These are phyloP conservation scores for Mucor lusitanicus DNA, from an alignment of 371 early-diverging fungal species.

Conservation along the genomic window DNA sequence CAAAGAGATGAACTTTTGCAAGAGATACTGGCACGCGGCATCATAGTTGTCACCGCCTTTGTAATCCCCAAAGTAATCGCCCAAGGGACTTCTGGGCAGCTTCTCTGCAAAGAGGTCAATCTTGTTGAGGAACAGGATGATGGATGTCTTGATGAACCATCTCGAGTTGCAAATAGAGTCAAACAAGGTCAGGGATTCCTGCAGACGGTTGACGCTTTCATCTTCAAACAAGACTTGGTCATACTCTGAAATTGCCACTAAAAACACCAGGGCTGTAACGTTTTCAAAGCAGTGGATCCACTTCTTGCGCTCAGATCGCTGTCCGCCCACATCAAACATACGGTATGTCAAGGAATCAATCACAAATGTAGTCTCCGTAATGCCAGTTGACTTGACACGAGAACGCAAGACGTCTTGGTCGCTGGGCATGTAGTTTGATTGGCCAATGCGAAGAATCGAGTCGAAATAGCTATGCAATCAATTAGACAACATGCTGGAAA, in stretches of 20 bases:
- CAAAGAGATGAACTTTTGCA: constrained; percentile 45
- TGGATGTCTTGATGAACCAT: constrained; percentile 80
- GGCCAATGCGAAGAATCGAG: constrained; percentile 79
- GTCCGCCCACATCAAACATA: constrained; percentile 96
- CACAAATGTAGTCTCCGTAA: constrained; percentile 85
- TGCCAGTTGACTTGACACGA: constrained; percentile 85
- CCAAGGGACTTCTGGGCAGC: constrained; percentile 61
- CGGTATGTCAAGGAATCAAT: constrained; percentile 79
- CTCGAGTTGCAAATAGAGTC: constrained; percentile 78
- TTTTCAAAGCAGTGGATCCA: constrained; percentile 96
- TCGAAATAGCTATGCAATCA: constrained; percentile 72
- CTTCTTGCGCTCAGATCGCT: constrained; percentile 90
- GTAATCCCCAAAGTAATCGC: constrained; percentile 74
- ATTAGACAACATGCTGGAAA: not conserved
- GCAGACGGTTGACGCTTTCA: constrained; percentile 73
- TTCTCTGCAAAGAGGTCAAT: constrained; percentile 81
- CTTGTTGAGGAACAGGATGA: constrained; percentile 86
- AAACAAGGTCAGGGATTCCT: constrained; percentile 69
- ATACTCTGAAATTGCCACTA: constrained; percentile 94
- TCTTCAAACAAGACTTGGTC: constrained; percentile 95
- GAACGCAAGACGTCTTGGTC: constrained; percentile 87
- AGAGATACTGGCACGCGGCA: constrained; percentile 51
- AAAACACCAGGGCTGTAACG: constrained; percentile 91
- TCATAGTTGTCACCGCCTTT: constrained; percentile 71
- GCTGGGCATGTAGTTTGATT: constrained; percentile 75